phyloP scores from a whole-genome alignment of 768 basidiomycete genomes.

The Pisolithus marmoratus region DNA sequence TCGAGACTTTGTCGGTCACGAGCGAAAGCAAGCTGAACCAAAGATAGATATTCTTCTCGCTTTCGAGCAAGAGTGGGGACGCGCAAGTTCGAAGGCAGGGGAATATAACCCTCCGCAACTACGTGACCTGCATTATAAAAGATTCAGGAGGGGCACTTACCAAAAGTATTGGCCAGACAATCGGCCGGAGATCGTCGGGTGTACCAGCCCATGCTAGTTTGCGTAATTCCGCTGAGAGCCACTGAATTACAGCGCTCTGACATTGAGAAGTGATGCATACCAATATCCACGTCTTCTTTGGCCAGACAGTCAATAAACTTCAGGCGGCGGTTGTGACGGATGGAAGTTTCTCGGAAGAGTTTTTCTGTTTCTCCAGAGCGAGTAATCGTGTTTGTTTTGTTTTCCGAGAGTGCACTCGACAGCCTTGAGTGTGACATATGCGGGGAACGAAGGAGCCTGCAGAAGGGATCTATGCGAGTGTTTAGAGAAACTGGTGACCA shows the following conservation, averaged over 20 bases:
- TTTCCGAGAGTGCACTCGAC: constrained; percentile 1
- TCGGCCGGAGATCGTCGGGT: constrained; percentile 77
- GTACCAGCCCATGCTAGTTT: constrained; percentile 96
- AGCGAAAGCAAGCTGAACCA: constrained; percentile 87
- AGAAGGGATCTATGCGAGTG: constrained; percentile 50
- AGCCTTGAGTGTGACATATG: constrained; percentile 11
- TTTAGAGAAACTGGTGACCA: constrained; percentile 21
- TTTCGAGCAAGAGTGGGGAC: constrained; percentile 77
- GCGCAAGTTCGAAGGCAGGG: constrained; percentile 73
- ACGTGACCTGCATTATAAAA: not conserved
- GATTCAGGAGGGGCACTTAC: constrained; percentile 40
- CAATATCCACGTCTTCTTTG: constrained; percentile 75
- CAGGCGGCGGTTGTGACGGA: constrained; percentile 68
- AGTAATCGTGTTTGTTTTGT: constrained; percentile 8
- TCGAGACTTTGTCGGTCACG: constrained; percentile 82
- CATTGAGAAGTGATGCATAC: constrained; percentile 35
- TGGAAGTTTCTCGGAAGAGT: constrained; percentile 67
- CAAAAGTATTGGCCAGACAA: constrained; percentile 92
- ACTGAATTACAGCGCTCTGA: not conserved
- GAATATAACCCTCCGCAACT: constrained; percentile 78
- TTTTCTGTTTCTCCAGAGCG: constrained; percentile 42
- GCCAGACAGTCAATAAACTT: constrained; percentile 80
- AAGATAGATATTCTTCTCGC: constrained; percentile 83
- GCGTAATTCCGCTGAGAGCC: constrained; percentile 63
- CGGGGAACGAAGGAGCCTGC: constrained; percentile 41